Base-by-base conservation (phyloP, 2,329 filamentous ascomycete species). In the Fusarium abutilonis region DNA sequence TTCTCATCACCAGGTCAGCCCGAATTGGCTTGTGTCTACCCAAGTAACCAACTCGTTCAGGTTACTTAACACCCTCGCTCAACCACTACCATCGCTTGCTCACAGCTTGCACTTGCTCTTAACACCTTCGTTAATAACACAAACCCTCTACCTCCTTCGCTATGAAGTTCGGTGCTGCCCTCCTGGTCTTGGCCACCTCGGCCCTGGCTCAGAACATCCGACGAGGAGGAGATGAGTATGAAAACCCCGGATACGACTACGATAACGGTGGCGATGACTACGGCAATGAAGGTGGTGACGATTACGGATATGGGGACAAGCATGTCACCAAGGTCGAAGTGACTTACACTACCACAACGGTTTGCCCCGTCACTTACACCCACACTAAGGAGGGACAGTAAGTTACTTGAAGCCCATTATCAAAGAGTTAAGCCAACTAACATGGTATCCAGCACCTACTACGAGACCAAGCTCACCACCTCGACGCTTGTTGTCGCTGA, bases 331-430 rank as follows among this genome's bases (percentile, higher is more conserved):
- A 69, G 46, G 70, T 70, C 13, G 48, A 64, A 38, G 66, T 67
- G 46, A 79, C 73, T 50, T 80, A 79, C 56, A 76, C 74, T 43
- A 80, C 77, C 19, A 75, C 77, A 11, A 81, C 79, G 4, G 73
- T 79, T 45, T 83, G 80, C 68, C 80, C 80, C 10, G 73, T 79
- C 57, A 81, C 79, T 9, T 72, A 74, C 31, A 82, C 80, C 11
- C 68, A 76, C 53, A 79, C 77, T 14, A 60, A 69, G 13, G 66
- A 71, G 34, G 78, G 77, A 71, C 74, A 73, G 77, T 79, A 70
- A 77, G 77, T 75, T 45, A 35, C 19, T 9, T 10, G 21, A 29
- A 19, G 15, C 36, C 29, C 7, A 39, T 45, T 28, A 13, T 15
- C 19, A 15, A 13, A 40, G 34, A 42, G 9, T 47, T 5, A 14